These are phyloP conservation scores for Didymella lethalis DNA, from an alignment of 2,329 filamentous ascomycete species.

Conservation along the genomic window DNA sequence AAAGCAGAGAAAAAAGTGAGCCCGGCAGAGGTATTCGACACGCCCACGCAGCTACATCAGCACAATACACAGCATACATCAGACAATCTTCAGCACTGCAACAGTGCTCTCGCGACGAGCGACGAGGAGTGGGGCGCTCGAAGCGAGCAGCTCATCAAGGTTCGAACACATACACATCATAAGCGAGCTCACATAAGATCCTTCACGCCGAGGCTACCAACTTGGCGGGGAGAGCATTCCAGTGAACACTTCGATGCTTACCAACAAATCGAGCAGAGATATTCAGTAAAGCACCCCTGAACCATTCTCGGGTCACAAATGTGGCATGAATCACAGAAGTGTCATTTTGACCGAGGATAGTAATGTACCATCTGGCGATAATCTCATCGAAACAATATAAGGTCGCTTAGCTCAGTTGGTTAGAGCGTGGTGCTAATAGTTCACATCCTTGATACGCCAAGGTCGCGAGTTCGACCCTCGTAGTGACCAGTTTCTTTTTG, in stretches of 20 bases:
- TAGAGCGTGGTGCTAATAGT: slow-evolving; percentile 26
- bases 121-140: background rate
- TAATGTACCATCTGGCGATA: background rate
- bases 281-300: no score
- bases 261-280: no score
- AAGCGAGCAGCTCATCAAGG: background rate
- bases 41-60: background rate
- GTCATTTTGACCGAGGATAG: background rate
- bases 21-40: background rate
- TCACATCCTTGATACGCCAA: slow-evolving; percentile 21
- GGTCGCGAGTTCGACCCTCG: slow-evolving; percentile 27
- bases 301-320: no score
- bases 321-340: no score
- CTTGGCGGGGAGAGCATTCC: no score
- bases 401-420: slow-evolving; percentile 27
- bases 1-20: slow-evolving; percentile 38
- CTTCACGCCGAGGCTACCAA: background rate
- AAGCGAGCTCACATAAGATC: background rate
- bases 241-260: no score
- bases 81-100: background rate
- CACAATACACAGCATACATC: background rate
- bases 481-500: slow-evolving; percentile 24
- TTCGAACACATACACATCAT: background rate
- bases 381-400: background rate
- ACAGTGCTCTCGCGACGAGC: background rate